Base-by-base conservation (phyloP, 352 stramenopile genomes). In the Pythium guiyangense region DNA sequence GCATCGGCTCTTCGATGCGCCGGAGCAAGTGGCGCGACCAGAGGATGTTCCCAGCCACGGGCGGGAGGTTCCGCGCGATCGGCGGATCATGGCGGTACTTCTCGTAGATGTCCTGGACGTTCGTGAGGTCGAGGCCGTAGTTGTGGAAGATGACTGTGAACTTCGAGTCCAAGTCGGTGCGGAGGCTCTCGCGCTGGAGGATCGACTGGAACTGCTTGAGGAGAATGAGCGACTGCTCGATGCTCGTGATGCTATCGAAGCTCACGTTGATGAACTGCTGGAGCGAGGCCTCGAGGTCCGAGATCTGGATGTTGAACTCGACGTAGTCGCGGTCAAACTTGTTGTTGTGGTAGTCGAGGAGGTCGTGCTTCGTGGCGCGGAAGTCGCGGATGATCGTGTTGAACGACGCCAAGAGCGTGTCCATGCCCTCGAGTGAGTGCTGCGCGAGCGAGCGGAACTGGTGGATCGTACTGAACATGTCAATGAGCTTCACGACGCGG, bases 301-400 rank as follows among this genome's bases (percentile, higher is more conserved):
- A 82, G 45, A 97, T 94, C 57, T 90, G 80, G 49, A 97, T 95
- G 57, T 97, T 98, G 68, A 98, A 98, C 54, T 97, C 88, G 10
- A 97, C 85, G 58, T 97, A 98, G 62, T 97, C 92, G 15, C 91
- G 73, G 49, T 97, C 92, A 55, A 97, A 98, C 56, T 94, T 92
- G 63, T 94, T 94, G 67, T 89, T 90, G 68, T 92, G 73, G 63
- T 84, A 96, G 58, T 95, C 86, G 1, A 97, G 69, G 31, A 97
- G 53, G 52, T 96, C 86, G 62, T 96, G 85, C 54, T 90, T 87
- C 60, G 91, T 79, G 20, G 47, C 49, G 31, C 84, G 70, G 60
- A 97, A 93, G 44, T 91, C 75, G 43, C 63, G 64, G 20, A 96
- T 90, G 49, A 96, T 93, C 12, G 79, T 84, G 52, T 91, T 69